phyloP scores from a whole-genome alignment of 2,329 filamentous ascomycete species.

The Talaromyces rugulosus region DNA sequence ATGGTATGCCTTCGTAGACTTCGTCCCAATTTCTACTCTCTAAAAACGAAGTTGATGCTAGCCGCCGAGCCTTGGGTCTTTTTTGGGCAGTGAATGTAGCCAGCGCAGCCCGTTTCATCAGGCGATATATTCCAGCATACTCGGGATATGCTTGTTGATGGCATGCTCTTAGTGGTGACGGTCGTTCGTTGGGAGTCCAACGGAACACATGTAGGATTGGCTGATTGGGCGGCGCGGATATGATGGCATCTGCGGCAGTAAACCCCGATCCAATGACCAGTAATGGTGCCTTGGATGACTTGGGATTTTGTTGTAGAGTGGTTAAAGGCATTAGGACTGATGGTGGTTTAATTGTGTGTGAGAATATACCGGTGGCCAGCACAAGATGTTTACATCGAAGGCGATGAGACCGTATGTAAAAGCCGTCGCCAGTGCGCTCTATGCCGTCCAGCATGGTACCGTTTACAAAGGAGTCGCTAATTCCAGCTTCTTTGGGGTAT shows the following conservation, averaged over 20 bases:
- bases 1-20: slow-evolving; percentile 54
- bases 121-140: slow-evolving; percentile 56
- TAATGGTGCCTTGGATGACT: slow-evolving; percentile 32
- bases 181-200: slow-evolving; percentile 54
- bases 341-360: slow-evolving; percentile 50
- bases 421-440: slow-evolving; percentile 45
- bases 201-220: slow-evolving; percentile 58
- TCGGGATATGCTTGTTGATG: slow-evolving; percentile 60
- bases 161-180: slow-evolving; percentile 55
- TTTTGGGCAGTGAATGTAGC: slow-evolving; percentile 13
- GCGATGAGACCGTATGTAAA: slow-evolving; percentile 48
- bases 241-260: slow-evolving; percentile 58
- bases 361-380: slow-evolving; percentile 57
- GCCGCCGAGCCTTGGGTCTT: slow-evolving; percentile 25
- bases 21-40: slow-evolving; percentile 46
- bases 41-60: slow-evolving; percentile 44
- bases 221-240: slow-evolving; percentile 48
- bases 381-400: slow-evolving; percentile 55
- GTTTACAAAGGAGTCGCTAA: slow-evolving; percentile 45
- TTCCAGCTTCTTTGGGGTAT: slow-evolving; percentile 53
- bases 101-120: slow-evolving; percentile 53
- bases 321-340: slow-evolving; percentile 46
- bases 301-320: slow-evolving; percentile 21
- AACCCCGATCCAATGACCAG: slow-evolving; percentile 60
- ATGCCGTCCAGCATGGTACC: slow-evolving; percentile 41